These are phyloP conservation scores for Boeremia lycopersici DNA, from an alignment of 2,329 filamentous ascomycete genomes.

Conservation along the genomic window DNA sequence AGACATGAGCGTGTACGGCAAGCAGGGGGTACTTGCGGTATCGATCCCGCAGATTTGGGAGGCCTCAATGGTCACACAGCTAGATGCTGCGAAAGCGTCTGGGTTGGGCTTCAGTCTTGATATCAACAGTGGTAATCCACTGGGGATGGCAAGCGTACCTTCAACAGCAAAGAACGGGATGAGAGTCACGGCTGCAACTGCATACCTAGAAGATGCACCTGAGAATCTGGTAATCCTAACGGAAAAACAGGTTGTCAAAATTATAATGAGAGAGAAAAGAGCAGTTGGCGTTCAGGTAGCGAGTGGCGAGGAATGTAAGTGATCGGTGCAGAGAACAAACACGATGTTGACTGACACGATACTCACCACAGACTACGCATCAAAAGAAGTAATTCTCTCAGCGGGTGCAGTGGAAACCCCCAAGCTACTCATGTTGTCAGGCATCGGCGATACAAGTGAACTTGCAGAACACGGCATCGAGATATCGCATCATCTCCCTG, in stretches of 20 bases:
- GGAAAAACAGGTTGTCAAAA: not conserved
- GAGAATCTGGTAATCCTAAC: not conserved
- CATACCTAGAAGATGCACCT: not conserved
- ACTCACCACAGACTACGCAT: not conserved
- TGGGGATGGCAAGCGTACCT: not conserved
- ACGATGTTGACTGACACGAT: not conserved
- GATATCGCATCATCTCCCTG: not conserved
- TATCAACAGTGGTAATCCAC: not conserved
- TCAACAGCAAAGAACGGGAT: not conserved
- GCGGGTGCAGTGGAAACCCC: not conserved
- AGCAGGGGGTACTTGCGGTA: not conserved
- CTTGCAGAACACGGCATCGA: not conserved
- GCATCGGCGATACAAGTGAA: not conserved
- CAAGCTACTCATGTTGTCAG: not conserved
- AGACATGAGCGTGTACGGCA: not conserved
- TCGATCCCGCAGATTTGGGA: not conserved
- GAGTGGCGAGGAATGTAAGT: not conserved
- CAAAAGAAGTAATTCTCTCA: not conserved
- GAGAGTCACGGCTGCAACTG: not conserved
- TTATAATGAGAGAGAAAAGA: not conserved
- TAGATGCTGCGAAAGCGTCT: not conserved
- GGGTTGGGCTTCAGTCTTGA: not conserved
- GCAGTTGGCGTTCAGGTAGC: not conserved
- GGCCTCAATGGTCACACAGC: not conserved
- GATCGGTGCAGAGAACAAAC: not conserved